phyloP scores from a whole-genome alignment of 2,329 filamentous ascomycete species.

The Botrytis pseudocinerea region DNA sequence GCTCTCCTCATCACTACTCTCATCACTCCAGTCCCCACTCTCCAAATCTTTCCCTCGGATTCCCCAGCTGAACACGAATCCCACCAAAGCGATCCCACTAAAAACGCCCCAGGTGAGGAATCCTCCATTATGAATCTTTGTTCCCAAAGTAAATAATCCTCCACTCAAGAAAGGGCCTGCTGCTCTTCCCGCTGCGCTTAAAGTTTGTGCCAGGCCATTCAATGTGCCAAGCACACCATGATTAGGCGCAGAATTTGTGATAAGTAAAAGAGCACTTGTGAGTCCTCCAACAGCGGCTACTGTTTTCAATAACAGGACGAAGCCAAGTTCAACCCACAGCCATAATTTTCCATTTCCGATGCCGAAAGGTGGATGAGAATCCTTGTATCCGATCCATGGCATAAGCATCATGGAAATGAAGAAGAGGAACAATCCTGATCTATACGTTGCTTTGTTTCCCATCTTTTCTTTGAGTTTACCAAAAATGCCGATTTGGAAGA shows the following conservation, averaged over 20 bases:
- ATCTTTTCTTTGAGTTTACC: conserved; percentile 73
- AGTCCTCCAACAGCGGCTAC: conserved; percentile 88
- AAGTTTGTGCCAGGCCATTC: conserved; percentile 90
- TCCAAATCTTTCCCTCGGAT: conserved; percentile 66
- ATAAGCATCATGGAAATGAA: conserved; percentile 81
- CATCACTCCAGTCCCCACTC: conserved; percentile 46
- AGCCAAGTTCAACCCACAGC: conserved; percentile 79
- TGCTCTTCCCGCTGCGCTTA: conserved; percentile 86
- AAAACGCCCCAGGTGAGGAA: conserved; percentile 85
- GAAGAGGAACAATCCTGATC: conserved; percentile 74
- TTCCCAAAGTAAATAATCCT: conserved; percentile 78
- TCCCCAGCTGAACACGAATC: conserved; percentile 76
- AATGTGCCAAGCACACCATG: conserved; percentile 83
- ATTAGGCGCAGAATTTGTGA: conserved; percentile 90
- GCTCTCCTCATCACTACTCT: conserved; percentile 35
- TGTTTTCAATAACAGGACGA: conserved; percentile 83
- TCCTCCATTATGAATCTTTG: conserved; percentile 75
- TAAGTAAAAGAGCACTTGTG: conserved; percentile 88
- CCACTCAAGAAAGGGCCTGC: conserved; percentile 88
- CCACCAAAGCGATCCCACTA: conserved; percentile 76
- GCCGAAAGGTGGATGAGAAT: conserved; percentile 56
- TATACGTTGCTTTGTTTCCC: conserved; percentile 85
- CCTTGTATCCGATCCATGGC: conserved; percentile 83
- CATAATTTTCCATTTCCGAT: conserved; percentile 64
- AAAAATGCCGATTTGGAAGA: conserved; percentile 88